Conservation (phyloP, 2,329 filamentous ascomycete species). For the Allantophomopsis lycopodina region DNA sequence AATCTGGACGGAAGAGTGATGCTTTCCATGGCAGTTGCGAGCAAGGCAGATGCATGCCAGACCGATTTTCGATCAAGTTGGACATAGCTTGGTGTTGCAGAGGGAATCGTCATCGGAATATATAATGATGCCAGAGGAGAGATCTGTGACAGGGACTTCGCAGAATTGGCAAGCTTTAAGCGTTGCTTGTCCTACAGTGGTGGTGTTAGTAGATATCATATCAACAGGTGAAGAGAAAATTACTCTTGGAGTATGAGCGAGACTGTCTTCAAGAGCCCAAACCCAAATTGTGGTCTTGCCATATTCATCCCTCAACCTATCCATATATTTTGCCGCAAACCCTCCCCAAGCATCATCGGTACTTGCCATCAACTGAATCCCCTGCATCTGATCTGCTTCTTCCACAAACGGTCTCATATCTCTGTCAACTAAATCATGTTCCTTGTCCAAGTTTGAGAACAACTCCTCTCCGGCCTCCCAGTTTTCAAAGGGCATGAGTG, state of each 20-base stretch:
- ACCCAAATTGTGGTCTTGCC: conserved; percentile 79
- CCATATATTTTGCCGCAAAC: conserved; percentile 58
- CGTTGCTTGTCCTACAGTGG: conserved; percentile 40
- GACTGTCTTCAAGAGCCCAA: conserved; percentile 63
- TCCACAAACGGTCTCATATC: conserved; percentile 81
- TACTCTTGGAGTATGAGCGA: conserved; percentile 38
- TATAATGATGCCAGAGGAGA: conserved; percentile 63
- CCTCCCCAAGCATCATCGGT: conserved; percentile 74
- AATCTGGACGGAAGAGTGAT: conserved; percentile 66
- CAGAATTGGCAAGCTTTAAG: conserved; percentile 57
- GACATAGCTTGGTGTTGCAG: conserved; percentile 42
- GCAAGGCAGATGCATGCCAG: conserved; percentile 72
- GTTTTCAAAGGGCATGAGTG: conserved; percentile 69
- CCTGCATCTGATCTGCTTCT: conserved; percentile 87
- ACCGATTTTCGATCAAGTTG: conserved; percentile 45
- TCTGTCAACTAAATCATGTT: conserved; percentile 80
- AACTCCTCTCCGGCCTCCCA: conserved; percentile 64
- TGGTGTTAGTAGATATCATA: conserved; percentile 4
- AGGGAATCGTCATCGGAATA: conserved; percentile 57
- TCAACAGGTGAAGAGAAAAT: conserved; percentile 5
- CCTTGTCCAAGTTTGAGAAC: conserved; percentile 58
- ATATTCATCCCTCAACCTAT: conserved; percentile 78
- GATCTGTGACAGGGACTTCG: conserved; percentile 56
- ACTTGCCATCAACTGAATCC: conserved; percentile 61
- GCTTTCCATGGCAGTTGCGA: conserved; percentile 66